Evolutionary conservation across 495 filamentous ascomycete species (phyloP).

Genomic region (Thozetella sp.): DNA sequence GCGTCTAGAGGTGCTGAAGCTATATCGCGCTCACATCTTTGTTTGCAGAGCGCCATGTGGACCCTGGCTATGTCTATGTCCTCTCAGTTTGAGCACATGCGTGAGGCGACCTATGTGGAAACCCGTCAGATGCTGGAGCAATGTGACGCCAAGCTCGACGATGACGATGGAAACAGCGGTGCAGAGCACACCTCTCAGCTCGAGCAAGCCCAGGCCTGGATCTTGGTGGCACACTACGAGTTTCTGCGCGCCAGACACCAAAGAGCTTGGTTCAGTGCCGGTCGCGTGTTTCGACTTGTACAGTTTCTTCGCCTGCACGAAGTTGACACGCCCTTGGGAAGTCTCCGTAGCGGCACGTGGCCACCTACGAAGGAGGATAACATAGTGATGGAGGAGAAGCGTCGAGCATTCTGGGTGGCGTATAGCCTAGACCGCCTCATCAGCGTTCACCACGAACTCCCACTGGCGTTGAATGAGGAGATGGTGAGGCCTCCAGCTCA

Average conservation of each 20-base stretch:
- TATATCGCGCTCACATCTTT: constrained; percentile 32
- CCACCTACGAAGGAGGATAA: constrained; percentile 18
- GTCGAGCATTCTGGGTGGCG: constrained; percentile 58
- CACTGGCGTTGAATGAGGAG: constrained; percentile 52
- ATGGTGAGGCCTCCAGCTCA: constrained; percentile 33
- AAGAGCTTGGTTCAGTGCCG: constrained; percentile 55
- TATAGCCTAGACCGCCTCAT: constrained; percentile 56
- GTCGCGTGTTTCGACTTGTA: constrained; percentile 53
- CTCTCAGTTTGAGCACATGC: constrained; percentile 48
- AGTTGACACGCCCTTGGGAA: constrained; percentile 34
- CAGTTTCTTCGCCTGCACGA: constrained; percentile 52
- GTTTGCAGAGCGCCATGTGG: constrained; percentile 60
- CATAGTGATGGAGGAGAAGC: constrained; percentile 44
- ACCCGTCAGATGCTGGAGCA: constrained; percentile 48
- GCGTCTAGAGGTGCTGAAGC: constrained; percentile 8
- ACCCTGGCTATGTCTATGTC: constrained; percentile 53
- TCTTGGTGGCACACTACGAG: constrained; percentile 55
- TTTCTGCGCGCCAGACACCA: constrained; percentile 46
- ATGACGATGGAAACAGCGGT: neutral
- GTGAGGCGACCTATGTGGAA: constrained; percentile 47
- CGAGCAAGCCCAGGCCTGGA: constrained; percentile 57
- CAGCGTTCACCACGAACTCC: constrained; percentile 44
- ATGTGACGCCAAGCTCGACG: constrained; percentile 25
- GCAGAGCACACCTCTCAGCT: constrained; percentile 14
- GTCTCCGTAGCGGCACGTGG: neutral